Evolutionary conservation across 345 rosid species (phyloP), one percentile per base, ranked within the genome.

Genomic region (Camelina hispida): DNA sequence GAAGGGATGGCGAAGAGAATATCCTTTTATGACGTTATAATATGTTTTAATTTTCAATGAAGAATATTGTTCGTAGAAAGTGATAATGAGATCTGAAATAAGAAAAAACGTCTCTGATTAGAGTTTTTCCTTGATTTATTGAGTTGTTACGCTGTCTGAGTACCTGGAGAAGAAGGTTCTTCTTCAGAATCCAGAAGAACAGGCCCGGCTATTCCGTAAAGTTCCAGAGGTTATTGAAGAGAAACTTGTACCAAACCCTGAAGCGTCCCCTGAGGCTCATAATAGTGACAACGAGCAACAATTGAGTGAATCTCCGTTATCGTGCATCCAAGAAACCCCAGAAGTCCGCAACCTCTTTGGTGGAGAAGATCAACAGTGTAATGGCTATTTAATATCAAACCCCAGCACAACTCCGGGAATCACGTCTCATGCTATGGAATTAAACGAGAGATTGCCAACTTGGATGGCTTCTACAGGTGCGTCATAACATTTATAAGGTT

Each of bases 1-100:
- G 78, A 91, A 93, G 81, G 97, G 98, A 60, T 87, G 90, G 96
- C 91, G 93, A 60, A 87, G 74, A 88, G 98, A 93, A 93, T 93
- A 93, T 93, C 96, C 96, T 86, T 68, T 42, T 44, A 3, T 46
- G 71, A 22, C 7, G 20, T 69, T 34, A 8, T 44, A 38, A 5
- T 35, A 23, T 42, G 35, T 62, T 77, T 37, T 42, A 46, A 32
- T 63, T 40, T 55, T 1, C 47, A 25, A 55, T 77, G 53, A 64
- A 46, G 25, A 3, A 58, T 62, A 37, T 46, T n/a, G 35, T 66
- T 60, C 1, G 2, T 42, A 42, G 18, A 59, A 50, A 54, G 46
- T 48, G 22, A 22, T 74, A 17, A 38, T 16, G 66, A 35, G 66
- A 66, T 55, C 7, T 20, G 20, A 28, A 72, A 64, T 22, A 40